phyloP scores from a whole-genome alignment of 1,284 basidiomycete genomes.

The Wolfiporia cocos region DNA sequence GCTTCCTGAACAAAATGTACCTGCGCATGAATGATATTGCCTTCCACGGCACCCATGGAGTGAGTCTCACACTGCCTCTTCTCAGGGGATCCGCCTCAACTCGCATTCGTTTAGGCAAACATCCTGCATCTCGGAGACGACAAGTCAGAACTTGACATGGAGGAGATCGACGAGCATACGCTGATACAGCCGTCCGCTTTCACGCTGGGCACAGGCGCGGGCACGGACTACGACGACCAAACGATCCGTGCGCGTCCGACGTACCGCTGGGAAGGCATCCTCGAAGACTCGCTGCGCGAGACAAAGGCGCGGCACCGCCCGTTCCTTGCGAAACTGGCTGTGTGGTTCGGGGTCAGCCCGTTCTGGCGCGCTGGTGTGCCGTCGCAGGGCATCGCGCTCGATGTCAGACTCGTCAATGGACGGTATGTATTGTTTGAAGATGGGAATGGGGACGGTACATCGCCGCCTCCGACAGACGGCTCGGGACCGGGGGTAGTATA shows the following conservation, averaged over 20 bases:
- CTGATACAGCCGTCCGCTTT: constrained; percentile 42
- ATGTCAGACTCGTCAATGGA: constrained; percentile 49
- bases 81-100: background rate
- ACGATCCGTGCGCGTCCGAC: constrained; percentile 53
- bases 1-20: constrained; percentile 73
- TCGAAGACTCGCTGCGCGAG: constrained; percentile 45
- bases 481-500: too few species aligned
- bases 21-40: constrained; percentile 70
- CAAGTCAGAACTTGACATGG: constrained; percentile 49
- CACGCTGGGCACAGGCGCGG: constrained; percentile 62
- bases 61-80: background rate
- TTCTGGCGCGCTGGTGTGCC: constrained; percentile 46
- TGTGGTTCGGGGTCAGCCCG: constrained; percentile 64
- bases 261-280: constrained; percentile 71
- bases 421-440: constrained; percentile 43
- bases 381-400: constrained; percentile 51
- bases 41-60: constrained; percentile 42
- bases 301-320: constrained; percentile 30
- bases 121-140: constrained; percentile 55
- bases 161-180: constrained; percentile 50
- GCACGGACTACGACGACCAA: constrained; percentile 64
- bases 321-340: constrained; percentile 48
- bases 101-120: too few species aligned
- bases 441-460: background rate
- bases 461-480: too few species aligned